These are phyloP conservation scores for Hirsutella rhossiliensis DNA, from an alignment of 2,329 filamentous ascomycete genomes.

Conservation along the genomic window DNA sequence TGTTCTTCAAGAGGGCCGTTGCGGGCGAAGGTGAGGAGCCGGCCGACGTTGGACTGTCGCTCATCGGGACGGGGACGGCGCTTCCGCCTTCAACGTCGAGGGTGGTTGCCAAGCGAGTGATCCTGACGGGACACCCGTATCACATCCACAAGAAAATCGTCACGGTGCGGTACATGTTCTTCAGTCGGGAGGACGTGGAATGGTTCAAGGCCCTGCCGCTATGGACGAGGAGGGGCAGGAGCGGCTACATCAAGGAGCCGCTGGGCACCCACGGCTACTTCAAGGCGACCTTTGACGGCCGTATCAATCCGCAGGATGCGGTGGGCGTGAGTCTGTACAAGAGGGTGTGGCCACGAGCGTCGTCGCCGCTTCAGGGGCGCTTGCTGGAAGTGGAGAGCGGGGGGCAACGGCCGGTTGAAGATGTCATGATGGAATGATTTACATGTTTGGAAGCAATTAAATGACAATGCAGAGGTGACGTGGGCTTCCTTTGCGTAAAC, in stretches of 20 bases:
- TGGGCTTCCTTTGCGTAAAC: constrained; percentile 4
- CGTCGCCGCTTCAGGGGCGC: constrained; percentile 33
- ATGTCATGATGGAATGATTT: constrained; percentile 20
- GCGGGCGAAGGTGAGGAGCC: constrained; percentile 28
- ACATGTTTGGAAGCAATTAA: too few relatives aligned
- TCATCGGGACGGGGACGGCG: constrained; percentile 80
- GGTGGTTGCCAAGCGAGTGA: constrained; percentile 85
- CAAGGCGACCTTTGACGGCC: constrained; percentile 94
- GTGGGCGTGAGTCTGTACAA: constrained; percentile 86
- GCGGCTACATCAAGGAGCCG: constrained; percentile 86
- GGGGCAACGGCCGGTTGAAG: constrained; percentile 12
- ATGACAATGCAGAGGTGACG: too few relatives aligned
- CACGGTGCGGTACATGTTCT: constrained; percentile 99
- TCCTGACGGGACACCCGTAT: constrained; percentile 91
- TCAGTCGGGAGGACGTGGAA: constrained; percentile 85
- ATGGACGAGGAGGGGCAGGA: constrained; percentile 83
- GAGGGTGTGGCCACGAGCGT: constrained; percentile 67
- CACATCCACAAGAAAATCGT: constrained; percentile 98
- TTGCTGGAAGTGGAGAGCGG: constrained; percentile 24
- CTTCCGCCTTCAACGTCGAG: constrained; percentile 64
- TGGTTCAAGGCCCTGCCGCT: constrained; percentile 97
- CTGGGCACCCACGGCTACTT: constrained; percentile 98
- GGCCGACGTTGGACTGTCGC: constrained; percentile 44
- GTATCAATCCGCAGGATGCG: constrained; percentile 90
- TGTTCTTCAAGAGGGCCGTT: constrained; percentile 65